phyloP scores from a whole-genome alignment of 768 basidiomycete genomes.

The Leccinum rimulosum region DNA sequence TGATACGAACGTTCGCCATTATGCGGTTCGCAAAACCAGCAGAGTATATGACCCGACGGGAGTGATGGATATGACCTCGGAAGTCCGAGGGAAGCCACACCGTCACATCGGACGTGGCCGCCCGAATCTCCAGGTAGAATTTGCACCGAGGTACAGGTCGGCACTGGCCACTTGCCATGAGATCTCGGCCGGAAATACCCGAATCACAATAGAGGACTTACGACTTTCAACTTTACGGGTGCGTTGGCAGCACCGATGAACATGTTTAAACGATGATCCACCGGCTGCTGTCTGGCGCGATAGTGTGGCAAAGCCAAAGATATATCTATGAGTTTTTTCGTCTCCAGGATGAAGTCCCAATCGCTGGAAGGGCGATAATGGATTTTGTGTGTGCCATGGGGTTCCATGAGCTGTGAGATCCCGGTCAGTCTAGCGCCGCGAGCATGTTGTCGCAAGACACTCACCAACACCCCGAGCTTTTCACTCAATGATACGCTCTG shows the following conservation, averaged over 20 bases:
- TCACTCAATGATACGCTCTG: constrained; percentile 27
- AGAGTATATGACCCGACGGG: constrained; percentile 56
- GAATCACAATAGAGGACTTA: constrained; percentile 39
- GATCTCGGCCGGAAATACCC: not conserved
- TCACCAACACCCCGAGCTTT: constrained; percentile 16
- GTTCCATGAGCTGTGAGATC: constrained; percentile 26
- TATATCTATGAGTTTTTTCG: constrained; percentile 53
- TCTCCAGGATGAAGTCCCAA: constrained; percentile 68
- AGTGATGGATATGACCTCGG: constrained; percentile 59
- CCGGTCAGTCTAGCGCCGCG: not conserved
- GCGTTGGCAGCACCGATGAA: constrained; percentile 50
- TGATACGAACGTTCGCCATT: constrained; percentile 48
- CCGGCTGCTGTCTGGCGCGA: constrained; percentile 69
- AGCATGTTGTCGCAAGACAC: not conserved
- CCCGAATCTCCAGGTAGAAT: constrained; percentile 65
- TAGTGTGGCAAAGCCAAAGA: constrained; percentile 75
- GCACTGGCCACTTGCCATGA: constrained; percentile 41
- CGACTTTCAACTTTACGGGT: constrained; percentile 70
- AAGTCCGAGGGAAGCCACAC: constrained; percentile 82
- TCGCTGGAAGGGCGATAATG: constrained; percentile 58
- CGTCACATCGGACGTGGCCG: constrained; percentile 65
- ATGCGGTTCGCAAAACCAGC: constrained; percentile 74
- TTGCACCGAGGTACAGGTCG: constrained; percentile 51
- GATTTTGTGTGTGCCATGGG: constrained; percentile 56
- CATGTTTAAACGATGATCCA: constrained; percentile 72